Evolutionary conservation across 2,329 filamentous ascomycete species (phyloP).

Genomic region (Diplodia sapinea): DNA sequence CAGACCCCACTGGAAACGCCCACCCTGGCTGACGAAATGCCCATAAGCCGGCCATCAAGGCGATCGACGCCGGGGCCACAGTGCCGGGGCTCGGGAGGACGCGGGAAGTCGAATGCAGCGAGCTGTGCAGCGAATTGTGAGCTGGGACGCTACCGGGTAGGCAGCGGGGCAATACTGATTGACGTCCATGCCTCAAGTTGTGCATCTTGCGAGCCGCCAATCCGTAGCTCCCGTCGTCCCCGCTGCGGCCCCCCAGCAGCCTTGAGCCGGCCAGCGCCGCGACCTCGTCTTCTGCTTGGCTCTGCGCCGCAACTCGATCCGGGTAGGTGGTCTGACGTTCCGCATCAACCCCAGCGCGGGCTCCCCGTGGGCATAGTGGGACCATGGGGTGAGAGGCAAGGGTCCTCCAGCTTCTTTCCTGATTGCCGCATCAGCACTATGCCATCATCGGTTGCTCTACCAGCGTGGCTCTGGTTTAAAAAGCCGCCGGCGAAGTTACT

Average conservation of each 20-base stretch:
- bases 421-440: conserved; percentile 11
- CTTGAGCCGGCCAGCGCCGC: conserved; percentile 8
- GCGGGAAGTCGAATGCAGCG: conserved; percentile 12
- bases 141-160: conserved; percentile 1
- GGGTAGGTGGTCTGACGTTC: conserved; percentile 22
- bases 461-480: conserved; percentile 6
- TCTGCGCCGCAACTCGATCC: conserved; percentile 17
- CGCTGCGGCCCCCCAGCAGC: not conserved
- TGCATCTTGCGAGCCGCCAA: not conserved
- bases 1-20: conserved; percentile 2
- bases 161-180: conserved; percentile 3
- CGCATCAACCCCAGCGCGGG: conserved; percentile 11
- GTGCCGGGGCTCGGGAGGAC: not conserved
- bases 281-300: not conserved
- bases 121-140: not conserved
- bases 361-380: conserved; percentile 22
- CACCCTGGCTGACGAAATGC: conserved; percentile 8
- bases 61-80: conserved; percentile 17
- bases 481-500: not conserved
- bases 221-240: not conserved
- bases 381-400: conserved; percentile 22
- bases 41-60: not conserved
- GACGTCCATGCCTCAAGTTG: conserved; percentile 10
- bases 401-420: conserved; percentile 1
- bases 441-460: conserved; percentile 16